Conservation (phyloP, 2,329 filamentous ascomycete genomes). For the Alternaria sp. region DNA sequence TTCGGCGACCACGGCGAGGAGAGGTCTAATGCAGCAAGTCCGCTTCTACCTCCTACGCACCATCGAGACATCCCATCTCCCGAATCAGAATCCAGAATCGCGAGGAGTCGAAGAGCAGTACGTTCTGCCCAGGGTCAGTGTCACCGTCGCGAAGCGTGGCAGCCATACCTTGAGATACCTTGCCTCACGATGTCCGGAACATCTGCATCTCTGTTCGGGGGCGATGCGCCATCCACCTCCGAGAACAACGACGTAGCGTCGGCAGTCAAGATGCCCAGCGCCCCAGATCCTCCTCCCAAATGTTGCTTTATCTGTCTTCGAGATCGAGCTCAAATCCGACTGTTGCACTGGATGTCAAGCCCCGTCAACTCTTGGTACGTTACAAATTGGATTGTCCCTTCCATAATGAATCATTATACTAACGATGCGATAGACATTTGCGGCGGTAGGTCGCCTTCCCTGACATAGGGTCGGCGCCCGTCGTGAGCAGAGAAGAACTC, state of each 20-base stretch:
- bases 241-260: background rate
- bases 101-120: background rate
- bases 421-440: too few species aligned
- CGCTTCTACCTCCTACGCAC: background rate
- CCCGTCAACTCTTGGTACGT: too few species aligned
- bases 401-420: too few species aligned
- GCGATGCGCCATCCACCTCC: background rate
- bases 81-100: background rate
- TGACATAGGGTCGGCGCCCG: too few species aligned
- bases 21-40: background rate
- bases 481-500: background rate
- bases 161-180: background rate
- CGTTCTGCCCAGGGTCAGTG: background rate
- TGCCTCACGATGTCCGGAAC: background rate
- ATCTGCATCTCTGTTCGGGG: background rate
- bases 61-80: background rate
- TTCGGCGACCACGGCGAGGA: background rate
- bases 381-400: too few species aligned
- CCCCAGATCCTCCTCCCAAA: background rate
- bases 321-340: too few species aligned
- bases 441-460: too few species aligned
- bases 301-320: too few species aligned
- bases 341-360: too few species aligned
- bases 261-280: background rate
- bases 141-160: background rate